Percentiles rank a stretch among this genome's conserved stretches.
Conservation (phyloP, 2,329 filamentous ascomycete genomes). For the Camillea tinctor region DNA sequence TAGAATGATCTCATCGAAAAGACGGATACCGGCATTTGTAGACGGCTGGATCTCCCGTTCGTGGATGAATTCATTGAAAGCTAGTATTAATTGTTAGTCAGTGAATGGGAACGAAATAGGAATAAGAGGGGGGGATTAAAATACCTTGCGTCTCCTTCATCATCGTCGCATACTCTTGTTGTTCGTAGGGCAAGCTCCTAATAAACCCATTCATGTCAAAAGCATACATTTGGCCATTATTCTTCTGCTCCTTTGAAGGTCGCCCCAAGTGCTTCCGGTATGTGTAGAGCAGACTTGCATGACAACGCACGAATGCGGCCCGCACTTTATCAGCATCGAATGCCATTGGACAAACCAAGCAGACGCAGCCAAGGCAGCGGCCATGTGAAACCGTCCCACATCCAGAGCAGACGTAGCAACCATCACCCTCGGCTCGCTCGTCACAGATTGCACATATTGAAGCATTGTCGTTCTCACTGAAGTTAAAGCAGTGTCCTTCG, state of each 20-base stretch:
- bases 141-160: constrained; percentile 66
- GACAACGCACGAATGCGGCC: constrained; percentile 63
- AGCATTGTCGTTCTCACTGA: constrained; percentile 56
- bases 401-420: constrained; percentile 70
- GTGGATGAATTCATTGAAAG: constrained; percentile 82
- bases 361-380: constrained; percentile 61
- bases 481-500: constrained; percentile 78
- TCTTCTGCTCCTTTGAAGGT: constrained; percentile 60
- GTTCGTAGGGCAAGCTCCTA: constrained; percentile 62
- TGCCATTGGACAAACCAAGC: constrained; percentile 61
- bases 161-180: constrained; percentile 63
- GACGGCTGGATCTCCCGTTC: constrained; percentile 68
- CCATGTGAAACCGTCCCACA: constrained; percentile 59
- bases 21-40: constrained; percentile 64
- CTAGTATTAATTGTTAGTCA: constrained; percentile 36
- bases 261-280: constrained; percentile 63
- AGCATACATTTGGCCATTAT: constrained; percentile 57
- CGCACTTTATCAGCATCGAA: constrained; percentile 62
- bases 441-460: constrained; percentile 73
- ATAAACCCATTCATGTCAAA: constrained; percentile 67
- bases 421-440: constrained; percentile 69
- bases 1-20: constrained; percentile 83
- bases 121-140: constrained; percentile 18
- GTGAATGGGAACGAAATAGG: neutral
- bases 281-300: constrained; percentile 65